phyloP scores from a whole-genome alignment of 176 grass and related monocot species.

The Phoenix dactylifera region DNA sequence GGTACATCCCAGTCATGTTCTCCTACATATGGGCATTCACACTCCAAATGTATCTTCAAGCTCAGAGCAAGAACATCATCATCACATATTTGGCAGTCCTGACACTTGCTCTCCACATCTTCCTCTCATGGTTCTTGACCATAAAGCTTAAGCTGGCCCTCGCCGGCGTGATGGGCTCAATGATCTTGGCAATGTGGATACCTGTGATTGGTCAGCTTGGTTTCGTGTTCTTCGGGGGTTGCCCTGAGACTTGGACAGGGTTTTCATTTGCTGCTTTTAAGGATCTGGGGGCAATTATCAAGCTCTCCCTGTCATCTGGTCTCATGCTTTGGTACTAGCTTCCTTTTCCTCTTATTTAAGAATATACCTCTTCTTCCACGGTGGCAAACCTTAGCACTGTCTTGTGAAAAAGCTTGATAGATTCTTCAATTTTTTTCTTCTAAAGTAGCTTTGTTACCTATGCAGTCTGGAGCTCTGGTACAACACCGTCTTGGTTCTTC shows the following conservation, averaged over 20 bases:
- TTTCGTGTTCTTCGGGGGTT: slow-evolving; percentile 68
- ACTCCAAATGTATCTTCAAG: slow-evolving; percentile 79
- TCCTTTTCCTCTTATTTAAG: no score
- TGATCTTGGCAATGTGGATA: slow-evolving; percentile 53
- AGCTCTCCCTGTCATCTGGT: slow-evolving; percentile 63
- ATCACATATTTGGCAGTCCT: slow-evolving; percentile 54
- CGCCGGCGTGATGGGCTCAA: slow-evolving; percentile 46
- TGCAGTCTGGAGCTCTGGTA: slow-evolving; percentile 86
- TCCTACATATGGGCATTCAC: slow-evolving; percentile 48
- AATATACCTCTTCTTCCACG: no score
- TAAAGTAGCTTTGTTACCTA: no score
- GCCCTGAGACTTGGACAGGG: slow-evolving; percentile 56
- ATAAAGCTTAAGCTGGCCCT: slow-evolving; percentile 34
- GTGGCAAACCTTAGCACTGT: no score
- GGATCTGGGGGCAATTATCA: slow-evolving; percentile 40
- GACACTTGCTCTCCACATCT: slow-evolving; percentile 49
- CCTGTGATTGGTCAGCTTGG: slow-evolving; percentile 38
- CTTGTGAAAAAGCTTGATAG: no score
- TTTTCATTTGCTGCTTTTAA: slow-evolving; percentile 41
- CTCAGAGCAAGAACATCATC: slow-evolving; percentile 68
- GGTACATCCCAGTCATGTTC: slow-evolving; percentile 69
- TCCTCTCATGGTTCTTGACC: slow-evolving; percentile 35
- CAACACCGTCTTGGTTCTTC: slow-evolving; percentile 64
- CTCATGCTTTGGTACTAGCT: slow-evolving; percentile 72
- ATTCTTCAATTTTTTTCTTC: no score